A percentile compares a stretch with the other conserved stretches of the same genome.
Evolutionary conservation across 305 asterid species (phyloP).

Genomic region (Withania somnifera): DNA sequence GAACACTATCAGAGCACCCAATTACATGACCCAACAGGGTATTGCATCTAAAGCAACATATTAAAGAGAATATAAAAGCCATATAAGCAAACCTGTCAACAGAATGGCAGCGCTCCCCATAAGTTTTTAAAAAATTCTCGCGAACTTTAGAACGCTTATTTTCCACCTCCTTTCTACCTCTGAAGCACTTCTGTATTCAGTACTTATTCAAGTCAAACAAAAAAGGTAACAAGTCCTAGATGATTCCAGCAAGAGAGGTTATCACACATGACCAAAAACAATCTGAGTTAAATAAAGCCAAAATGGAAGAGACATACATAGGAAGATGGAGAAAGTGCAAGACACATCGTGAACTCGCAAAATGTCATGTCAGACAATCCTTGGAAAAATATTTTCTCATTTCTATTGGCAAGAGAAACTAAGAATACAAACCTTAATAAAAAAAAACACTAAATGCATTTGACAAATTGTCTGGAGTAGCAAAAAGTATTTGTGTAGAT

Average conservation of each 20-base stretch:
- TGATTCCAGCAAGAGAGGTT: not conserved
- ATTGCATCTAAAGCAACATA: not conserved
- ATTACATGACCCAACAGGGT: not conserved
- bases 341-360: not conserved
- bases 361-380: not conserved
- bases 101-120: conserved; percentile 53
- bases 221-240: not conserved
- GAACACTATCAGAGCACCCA: not conserved
- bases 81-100: conserved; percentile 54
- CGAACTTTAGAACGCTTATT: conserved; percentile 72
- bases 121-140: conserved; percentile 49
- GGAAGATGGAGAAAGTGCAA: not conserved
- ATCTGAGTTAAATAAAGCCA: not conserved
- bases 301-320: not conserved
- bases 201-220: not conserved
- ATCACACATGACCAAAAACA: not conserved
- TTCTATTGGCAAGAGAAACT: not conserved
- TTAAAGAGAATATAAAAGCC: conserved; percentile 6
- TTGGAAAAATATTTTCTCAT: not conserved
- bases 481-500: not conserved
- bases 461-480: not conserved
- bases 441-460: not conserved
- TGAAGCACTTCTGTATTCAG: conserved; percentile 71
- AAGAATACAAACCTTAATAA: not conserved
- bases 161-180: conserved; percentile 80